Evolutionary conservation across 1,284 basidiomycete species (phyloP).

Genomic region (Bothia castanella): DNA sequence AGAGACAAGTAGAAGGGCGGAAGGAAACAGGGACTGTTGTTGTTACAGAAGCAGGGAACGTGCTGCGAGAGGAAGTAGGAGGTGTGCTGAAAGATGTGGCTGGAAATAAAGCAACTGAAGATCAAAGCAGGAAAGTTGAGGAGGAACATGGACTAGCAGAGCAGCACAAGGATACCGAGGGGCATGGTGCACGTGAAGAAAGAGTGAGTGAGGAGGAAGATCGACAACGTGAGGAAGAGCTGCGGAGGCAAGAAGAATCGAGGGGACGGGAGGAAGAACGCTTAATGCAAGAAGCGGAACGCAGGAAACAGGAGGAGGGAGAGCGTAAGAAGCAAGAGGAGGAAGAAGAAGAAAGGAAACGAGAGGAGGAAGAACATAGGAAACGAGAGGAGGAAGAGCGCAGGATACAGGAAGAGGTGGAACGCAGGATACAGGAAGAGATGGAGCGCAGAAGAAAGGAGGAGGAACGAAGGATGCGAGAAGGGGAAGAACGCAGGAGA

Average conservation of each 20-base stretch:
- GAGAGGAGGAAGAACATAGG: constrained; percentile 7
- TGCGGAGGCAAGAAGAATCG: neutral
- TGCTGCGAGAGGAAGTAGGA: neutral
- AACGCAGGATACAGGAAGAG: constrained; percentile 16
- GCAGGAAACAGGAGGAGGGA: constrained; percentile 8
- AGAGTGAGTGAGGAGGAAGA: constrained; percentile 16
- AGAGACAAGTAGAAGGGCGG: neutral
- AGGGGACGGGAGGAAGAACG: constrained; percentile 13
- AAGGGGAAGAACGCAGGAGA: constrained; percentile 6
- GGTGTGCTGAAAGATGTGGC: neutral
- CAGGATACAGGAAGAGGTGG: neutral
- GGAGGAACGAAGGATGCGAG: constrained; percentile 19
- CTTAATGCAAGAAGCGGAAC: neutral
- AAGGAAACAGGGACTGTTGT: constrained; percentile 2
- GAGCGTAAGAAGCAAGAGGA: constrained; percentile 22
- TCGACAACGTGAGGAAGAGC: constrained; percentile 14
- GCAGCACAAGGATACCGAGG: neutral
- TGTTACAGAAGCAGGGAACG: neutral
- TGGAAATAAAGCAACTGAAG: neutral
- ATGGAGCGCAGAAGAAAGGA: constrained; percentile 19
- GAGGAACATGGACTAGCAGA: constrained; percentile 1
- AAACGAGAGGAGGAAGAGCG: constrained; percentile 11
- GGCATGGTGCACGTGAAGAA: constrained; percentile 14
- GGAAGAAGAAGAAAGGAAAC: constrained; percentile 17
- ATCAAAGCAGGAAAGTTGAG: neutral